These are phyloP conservation scores for Linum usitatissimum DNA, from an alignment of 345 rosid species.

Conservation along the genomic window DNA sequence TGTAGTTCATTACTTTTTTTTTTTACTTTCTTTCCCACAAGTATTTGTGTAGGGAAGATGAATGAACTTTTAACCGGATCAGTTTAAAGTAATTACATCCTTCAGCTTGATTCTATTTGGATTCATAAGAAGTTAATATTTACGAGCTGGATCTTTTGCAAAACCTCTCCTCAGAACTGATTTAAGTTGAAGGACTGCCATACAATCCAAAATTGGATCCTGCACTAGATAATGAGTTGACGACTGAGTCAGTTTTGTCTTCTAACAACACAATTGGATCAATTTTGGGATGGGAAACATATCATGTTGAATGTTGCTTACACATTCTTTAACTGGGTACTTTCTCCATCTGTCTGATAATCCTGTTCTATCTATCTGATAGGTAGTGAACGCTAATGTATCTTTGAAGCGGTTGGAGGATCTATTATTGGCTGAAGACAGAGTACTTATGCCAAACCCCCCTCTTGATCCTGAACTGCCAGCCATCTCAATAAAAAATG, in stretches of 20 bases:
- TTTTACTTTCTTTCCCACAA: background rate
- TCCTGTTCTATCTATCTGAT: constrained; percentile 17
- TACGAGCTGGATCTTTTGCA: too few relatives aligned
- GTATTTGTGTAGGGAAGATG: background rate
- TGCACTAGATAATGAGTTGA: too few relatives aligned
- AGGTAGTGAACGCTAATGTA: constrained; percentile 93
- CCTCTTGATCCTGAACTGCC: constrained; percentile 63
- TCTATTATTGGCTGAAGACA: constrained; percentile 76
- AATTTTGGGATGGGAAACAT: background rate
- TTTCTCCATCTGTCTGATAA: constrained; percentile 14
- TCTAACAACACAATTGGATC: too few relatives aligned
- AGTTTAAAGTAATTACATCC: background rate
- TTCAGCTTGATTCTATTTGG: too few relatives aligned
- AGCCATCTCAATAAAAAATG: constrained; percentile 74
- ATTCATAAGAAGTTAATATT: too few relatives aligned
- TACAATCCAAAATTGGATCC: too few relatives aligned
- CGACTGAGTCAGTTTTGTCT: too few relatives aligned
- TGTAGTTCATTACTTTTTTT: constrained; percentile 6
- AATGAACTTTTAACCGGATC: background rate
- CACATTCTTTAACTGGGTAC: background rate
- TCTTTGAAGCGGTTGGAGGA: constrained; percentile 93
- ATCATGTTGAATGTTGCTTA: background rate
- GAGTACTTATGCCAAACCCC: constrained; percentile 85
- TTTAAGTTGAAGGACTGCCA: too few relatives aligned
- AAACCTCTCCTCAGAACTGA: too few relatives aligned